Conservation (phyloP, 1,139 yeast species). For the Nakaseomyces nivariensis region DNA sequence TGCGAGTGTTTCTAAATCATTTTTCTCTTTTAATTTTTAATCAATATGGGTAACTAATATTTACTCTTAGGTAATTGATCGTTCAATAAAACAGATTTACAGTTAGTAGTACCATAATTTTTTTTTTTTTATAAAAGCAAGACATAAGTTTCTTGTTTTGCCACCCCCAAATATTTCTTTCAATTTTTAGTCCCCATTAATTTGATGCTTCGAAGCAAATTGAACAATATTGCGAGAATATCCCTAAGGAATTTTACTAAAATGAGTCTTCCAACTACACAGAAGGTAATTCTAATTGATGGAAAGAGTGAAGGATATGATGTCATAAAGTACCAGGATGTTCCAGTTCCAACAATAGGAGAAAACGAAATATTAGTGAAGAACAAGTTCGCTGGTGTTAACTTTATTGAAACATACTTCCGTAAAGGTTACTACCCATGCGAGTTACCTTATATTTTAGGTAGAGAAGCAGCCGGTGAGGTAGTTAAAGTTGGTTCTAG, state of each 20-base stretch:
- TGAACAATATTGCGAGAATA: neutral
- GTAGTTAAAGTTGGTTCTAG: constrained; percentile 58
- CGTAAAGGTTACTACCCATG: constrained; percentile 66
- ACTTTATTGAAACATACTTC: constrained; percentile 75
- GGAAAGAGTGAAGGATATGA: constrained; percentile 43
- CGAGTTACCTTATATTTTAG: constrained; percentile 51
- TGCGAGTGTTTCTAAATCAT: too few species aligned
- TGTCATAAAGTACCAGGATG: constrained; percentile 43
- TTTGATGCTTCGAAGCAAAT: neutral
- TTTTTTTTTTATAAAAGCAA: too few species aligned
- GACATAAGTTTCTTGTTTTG: too few species aligned
- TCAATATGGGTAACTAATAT: too few species aligned
- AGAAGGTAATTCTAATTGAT: constrained; percentile 48
- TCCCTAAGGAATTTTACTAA: neutral
- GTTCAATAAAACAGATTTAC: too few species aligned
- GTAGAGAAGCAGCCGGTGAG: constrained; percentile 78
- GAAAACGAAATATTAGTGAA: constrained; percentile 55
- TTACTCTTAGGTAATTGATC: too few species aligned
- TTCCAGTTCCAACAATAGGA: constrained; percentile 48
- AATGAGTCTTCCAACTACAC: constrained; percentile 41
- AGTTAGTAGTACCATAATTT: too few species aligned
- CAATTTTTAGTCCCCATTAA: too few species aligned
- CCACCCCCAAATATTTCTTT: too few species aligned
- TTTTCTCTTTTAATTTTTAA: too few species aligned
- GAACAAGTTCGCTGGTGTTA: constrained; percentile 67